A percentile compares a stretch with the other conserved stretches of the same genome.
These are phyloP conservation scores for Camelina sativa DNA, from an alignment of 345 rosid species.

Conservation along the genomic window DNA sequence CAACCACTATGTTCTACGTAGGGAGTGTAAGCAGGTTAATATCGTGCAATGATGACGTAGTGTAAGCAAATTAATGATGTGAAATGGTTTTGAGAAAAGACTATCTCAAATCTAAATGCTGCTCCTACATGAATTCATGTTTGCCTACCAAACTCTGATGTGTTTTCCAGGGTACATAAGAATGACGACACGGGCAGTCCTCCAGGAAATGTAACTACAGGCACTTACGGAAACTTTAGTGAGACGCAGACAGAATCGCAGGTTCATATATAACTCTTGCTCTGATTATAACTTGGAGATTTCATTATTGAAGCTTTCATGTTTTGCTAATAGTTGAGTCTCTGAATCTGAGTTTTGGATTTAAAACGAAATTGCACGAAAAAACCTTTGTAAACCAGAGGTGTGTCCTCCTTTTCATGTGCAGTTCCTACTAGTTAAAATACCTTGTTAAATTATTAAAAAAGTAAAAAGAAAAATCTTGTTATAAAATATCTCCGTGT, in stretches of 20 bases:
- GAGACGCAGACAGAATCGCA: slow-evolving; percentile 98
- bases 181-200: slow-evolving; percentile 50
- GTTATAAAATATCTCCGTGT: too few species aligned
- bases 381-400: neutral
- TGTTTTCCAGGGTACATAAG: slow-evolving; percentile 38
- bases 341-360: slow-evolving; percentile 14
- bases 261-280: slow-evolving; percentile 53
- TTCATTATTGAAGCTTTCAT: slow-evolving; percentile 6
- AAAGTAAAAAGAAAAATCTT: neutral
- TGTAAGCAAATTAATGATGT: slow-evolving; percentile 9
- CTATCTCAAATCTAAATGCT: neutral
- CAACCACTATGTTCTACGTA: neutral
- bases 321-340: slow-evolving; percentile 1
- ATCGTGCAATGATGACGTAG: neutral
- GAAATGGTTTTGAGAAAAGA: slow-evolving; percentile 24
- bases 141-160: slow-evolving; percentile 29
- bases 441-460: too few species aligned
- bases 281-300: slow-evolving; percentile 6
- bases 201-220: slow-evolving; percentile 45
- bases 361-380: slow-evolving; percentile 7
- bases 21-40: slow-evolving; percentile 3
- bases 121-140: slow-evolving; percentile 9
- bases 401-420: neutral
- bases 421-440: slow-evolving; percentile 1
- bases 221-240: slow-evolving; percentile 68